Conservation (phyloP, 129 eudicot species). For the Logfia minima region DNA sequence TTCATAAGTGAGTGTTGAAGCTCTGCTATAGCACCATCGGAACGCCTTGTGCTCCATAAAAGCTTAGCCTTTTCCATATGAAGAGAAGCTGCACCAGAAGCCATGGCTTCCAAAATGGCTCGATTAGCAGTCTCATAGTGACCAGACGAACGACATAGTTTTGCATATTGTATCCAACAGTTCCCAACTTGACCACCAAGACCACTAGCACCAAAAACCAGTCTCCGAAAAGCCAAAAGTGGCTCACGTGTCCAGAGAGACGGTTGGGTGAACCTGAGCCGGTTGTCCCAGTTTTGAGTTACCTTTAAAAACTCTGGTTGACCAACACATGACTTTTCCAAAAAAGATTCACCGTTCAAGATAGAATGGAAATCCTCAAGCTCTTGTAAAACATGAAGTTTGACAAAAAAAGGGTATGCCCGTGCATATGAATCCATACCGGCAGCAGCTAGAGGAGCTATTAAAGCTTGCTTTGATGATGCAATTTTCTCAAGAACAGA, state of each 20-base stretch:
- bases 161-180: slow-evolving; percentile 96
- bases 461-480: slow-evolving; percentile 84
- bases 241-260: slow-evolving; percentile 98
- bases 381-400: slow-evolving; percentile 91
- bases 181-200: slow-evolving; percentile 75
- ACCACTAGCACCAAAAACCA: slow-evolving; percentile 84
- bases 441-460: slow-evolving; percentile 99
- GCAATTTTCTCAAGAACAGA: slow-evolving; percentile 81
- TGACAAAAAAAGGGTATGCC: slow-evolving; percentile 93
- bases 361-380: slow-evolving; percentile 81
- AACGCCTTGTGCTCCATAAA: slow-evolving; percentile 89
- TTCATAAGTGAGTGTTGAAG: slow-evolving; percentile 80
- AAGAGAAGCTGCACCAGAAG: slow-evolving; percentile 78
- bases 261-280: slow-evolving; percentile 82
- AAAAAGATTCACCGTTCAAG: slow-evolving; percentile 79
- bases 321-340: slow-evolving; percentile 56
- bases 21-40: slow-evolving; percentile 97
- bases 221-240: slow-evolving; percentile 86
- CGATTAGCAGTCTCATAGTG: slow-evolving; percentile 97
- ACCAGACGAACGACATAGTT: slow-evolving; percentile 97
- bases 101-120: slow-evolving; percentile 91
- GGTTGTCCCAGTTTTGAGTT: slow-evolving; percentile 72
- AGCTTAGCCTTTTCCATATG: slow-evolving; percentile 99
- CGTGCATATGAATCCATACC: slow-evolving; percentile 99
- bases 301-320: slow-evolving; percentile 65